Percentiles rank a stretch among this genome's conserved stretches.
phyloP scores from a whole-genome alignment of 139 green algal genomes.

The Gonium pectorale region DNA sequence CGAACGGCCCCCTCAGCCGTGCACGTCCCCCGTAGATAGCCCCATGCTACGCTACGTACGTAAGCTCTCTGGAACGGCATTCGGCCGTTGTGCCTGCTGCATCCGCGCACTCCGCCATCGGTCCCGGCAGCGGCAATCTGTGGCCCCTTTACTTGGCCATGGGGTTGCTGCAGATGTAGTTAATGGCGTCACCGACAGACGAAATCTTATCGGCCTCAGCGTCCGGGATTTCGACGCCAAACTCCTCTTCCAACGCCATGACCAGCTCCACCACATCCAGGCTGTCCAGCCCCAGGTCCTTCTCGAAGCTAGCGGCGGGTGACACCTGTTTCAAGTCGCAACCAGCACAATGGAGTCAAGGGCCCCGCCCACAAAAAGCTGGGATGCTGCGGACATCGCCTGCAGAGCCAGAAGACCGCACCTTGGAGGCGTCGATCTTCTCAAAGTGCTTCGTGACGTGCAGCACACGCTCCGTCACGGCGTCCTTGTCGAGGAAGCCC shows the following conservation, averaged over 20 bases:
- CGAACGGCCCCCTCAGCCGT: background rate
- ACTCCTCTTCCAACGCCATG: conserved; percentile 99
- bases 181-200: conserved; percentile 89
- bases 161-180: conserved; percentile 91
- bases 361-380: too few relatives aligned
- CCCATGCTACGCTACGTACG: background rate
- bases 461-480: conserved; percentile 94
- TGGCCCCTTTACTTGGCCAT: conserved; percentile 75
- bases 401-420: conserved; percentile 45
- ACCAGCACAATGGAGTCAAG: too few relatives aligned
- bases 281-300: conserved; percentile 97
- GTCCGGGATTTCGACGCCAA: conserved; percentile 98
- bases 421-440: conserved; percentile 96
- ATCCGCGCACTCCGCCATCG: background rate
- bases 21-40: background rate
- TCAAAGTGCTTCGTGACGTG: conserved; percentile 97
- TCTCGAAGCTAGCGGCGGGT: conserved; percentile 85
- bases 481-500: conserved; percentile 91
- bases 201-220: conserved; percentile 98
- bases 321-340: too few relatives aligned
- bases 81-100: background rate
- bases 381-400: too few relatives aligned
- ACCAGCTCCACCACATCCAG: conserved; percentile 99
- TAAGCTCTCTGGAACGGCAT: background rate
- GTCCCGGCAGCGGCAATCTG: background rate